Evolutionary conservation across 2,329 filamentous ascomycete genomes (phyloP), one percentile per base, ranked within the genome.

Genomic region (Curvularia verruculosa): DNA sequence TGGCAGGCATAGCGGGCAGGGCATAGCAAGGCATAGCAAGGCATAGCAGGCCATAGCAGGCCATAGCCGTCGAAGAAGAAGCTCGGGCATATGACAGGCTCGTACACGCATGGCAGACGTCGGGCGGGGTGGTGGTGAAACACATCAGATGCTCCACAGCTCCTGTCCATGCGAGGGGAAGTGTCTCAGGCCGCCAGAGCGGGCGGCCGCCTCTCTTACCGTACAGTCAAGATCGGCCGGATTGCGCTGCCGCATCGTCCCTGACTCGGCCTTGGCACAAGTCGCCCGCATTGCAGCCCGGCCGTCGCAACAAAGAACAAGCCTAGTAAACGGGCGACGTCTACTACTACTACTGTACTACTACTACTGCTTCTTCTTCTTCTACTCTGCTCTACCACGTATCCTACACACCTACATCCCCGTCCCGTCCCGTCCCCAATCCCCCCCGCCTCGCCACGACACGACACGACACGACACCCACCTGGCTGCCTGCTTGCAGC

Each of bases 121-220:
- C 49, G 54, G 59, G 66, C 58, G 67, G 61, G 58, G 59, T 57
- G 24, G 54, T 68, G 60, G 70, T 73, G 70, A 73, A 73, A 73
- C 70, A 60, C 64, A 61, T 58, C 58, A 55, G 66, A 67, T 67
- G 55, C 46, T 57, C 56, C 52, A 49, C 53, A 56, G 55, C 56
- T 68, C 66, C 63, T 66, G 56, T 65, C 62, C 63, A 71, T 70
- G 68, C 69, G 64, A 70, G 65, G 64, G 60, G 59, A 52, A 52
- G 56, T 67, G 67, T 71, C 68, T 69, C 61, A 64, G 52, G 51
- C 49, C 58, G 45, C 47, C 54, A 39, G 43, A 50, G 37, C 51
- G 54, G 51, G 29, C 53, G 50, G 53, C 56, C 56, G 49, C 57
- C 52, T 57, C 56, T 49, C 53, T 53, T 50, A 46, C 43, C n/a